Base-by-base conservation (phyloP, 768 basidiomycete genomes). In the Suillus sp. region DNA sequence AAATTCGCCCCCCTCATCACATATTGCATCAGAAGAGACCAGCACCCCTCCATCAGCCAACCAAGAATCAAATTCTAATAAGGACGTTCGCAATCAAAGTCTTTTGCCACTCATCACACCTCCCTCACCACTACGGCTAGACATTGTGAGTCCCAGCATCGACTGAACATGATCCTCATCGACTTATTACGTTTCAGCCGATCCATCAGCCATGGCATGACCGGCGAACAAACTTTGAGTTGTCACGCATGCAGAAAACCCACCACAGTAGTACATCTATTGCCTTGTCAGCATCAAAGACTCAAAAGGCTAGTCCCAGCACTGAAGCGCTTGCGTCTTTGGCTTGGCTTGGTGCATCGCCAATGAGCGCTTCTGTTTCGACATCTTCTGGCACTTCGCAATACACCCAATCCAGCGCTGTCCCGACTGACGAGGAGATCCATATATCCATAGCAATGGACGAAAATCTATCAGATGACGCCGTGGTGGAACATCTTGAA, bases 401-500 rank as follows among this genome's bases (percentile, higher is more conserved):
- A 43, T 64, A 4, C 64, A 64, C 58, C 57, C 61, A 14, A 30
- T 37, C 50, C 45, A 42, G 14, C 20, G 13, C 51, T 22, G 25
- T 65, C 75, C 42, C 72, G 74, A 11, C 79, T 77, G 78, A 81
- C 78, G 1, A 76, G 2, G 50, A 59, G 25, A n/a, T 74, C 34
- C 59, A 60, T 59, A 71, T 85, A 54, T 81, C 81, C 1, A 81
- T 79, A 69, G 83, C 81, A 18, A 79, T 85, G 64, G 83, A 78
- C 55, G 79, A 84, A 32, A 79, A 72, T 20, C 75, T 84, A 56
- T 78, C 83, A 2, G 83, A 86, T 68, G 84, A 84, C 66, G 78
- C 75, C 40, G 73, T 86, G 13, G 77, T 86, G 7, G 74, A 80
- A 55, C 77, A 77, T 54, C 75, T 86, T 30, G 84, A 86, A 68